Evolutionary conservation across 2,329 filamentous ascomycete genomes (phyloP), one percentile per base, ranked within the genome.

Genomic region (Ceratocystis smalleyi): DNA sequence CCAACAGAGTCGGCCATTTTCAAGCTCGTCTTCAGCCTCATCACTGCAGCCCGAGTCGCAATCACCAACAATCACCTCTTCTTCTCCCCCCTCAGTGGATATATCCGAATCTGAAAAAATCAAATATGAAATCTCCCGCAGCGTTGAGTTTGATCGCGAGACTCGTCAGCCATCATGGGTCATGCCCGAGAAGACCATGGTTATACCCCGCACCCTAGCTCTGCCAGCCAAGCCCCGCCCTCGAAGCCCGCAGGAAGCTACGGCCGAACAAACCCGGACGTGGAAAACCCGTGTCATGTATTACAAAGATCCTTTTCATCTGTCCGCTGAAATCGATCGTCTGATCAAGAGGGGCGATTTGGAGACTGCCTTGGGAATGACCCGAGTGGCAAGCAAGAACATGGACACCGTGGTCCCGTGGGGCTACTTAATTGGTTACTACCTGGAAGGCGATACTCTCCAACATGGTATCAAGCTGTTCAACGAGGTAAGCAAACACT

Each of bases 361-460:
- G 45, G 81, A 84, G 1, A 84, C 89, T 70, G 90, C 91, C 30
- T 73, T 86, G 51, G 76, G 82, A 22, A 73, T 95, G 66, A 82
- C 87, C 45, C 83, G 87, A 65, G 77, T 81, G 69, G 86, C 87
- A n/a, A 90, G 85, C 72, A 83, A 80, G 68, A 73, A 78, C 0
- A 78, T 81, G 68, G 76, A 84, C 65, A 84, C 87, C 68, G 77
- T 82, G 3, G 91, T 95, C 65, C 85, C 87, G 66, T 99, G 92
- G 91, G 97, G 97, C 74, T 83, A 88, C 71, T 74, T 96, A 55
- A 85, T 99, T 65, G 81, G 86, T 65, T 83, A 90, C 73, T 78
- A 83, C 67, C 75, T 96, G 72, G 75, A 79, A 51, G 77, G 83
- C 27, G 77, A 82, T 51, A 79, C 79, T 62, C 73, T 90, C 43